A percentile compares a stretch with the other conserved stretches of the same genome.
These are phyloP conservation scores for rapeseed (Brassica napus) DNA, from an alignment of 345 rosid genomes.

Conservation along the genomic window Da-Ae NC_063447.1:62060001-62060500, in stretches of 20 bases:
- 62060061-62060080: not conserved
- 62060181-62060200: not conserved
- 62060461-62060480: conserved; percentile 45
- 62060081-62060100: not conserved
- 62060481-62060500: conserved; percentile 38
- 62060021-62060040: conserved; percentile 11
- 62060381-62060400: conserved; percentile 15
- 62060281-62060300: conserved; percentile 31
- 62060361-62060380: not conserved
- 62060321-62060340: conserved; percentile 9
- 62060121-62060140: not conserved
- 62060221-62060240: conserved; percentile 7
- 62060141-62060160: not conserved
- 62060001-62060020: conserved; percentile 1
- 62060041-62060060: conserved; percentile 1
- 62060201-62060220: conserved; percentile 36
- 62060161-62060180: conserved; percentile 1
- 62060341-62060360: not conserved
- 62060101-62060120: not conserved
- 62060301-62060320: conserved; percentile 29
- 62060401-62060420: conserved; percentile 36
- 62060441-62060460: conserved; percentile 39
- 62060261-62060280: conserved; percentile 25
- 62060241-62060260: conserved; percentile 26
- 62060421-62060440: conserved; percentile 37